These are phyloP conservation scores for Trifolium dubium DNA, from an alignment of 306 rosid species.

Conservation along the genomic window DNA sequence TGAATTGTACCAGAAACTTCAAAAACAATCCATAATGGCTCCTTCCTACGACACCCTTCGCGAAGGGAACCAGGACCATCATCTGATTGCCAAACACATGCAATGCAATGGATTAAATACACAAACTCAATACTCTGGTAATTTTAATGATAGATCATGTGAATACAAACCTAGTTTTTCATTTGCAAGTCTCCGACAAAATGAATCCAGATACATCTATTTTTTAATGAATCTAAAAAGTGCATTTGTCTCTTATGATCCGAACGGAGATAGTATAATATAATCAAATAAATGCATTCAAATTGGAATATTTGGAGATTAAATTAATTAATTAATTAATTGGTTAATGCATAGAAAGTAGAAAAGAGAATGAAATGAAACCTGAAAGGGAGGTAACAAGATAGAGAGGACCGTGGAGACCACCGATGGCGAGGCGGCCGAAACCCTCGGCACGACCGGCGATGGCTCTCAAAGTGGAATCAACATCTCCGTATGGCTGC, in stretches of 20 bases:
- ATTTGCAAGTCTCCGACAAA: neutral
- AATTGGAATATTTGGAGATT: neutral
- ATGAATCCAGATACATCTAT: neutral
- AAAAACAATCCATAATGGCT: constrained; percentile 79
- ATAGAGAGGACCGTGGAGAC: constrained; percentile 61
- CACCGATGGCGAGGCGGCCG: constrained; percentile 64
- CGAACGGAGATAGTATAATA: no score
- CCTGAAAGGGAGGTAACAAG: constrained; percentile 66
- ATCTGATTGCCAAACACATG: constrained; percentile 46
- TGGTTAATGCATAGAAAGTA: neutral
- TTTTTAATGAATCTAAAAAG: no score
- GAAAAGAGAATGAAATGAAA: neutral
- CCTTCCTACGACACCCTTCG: constrained; percentile 66
- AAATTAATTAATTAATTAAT: neutral
- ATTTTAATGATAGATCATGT: neutral
- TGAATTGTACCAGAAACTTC: constrained; percentile 66
- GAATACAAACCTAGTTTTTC: neutral
- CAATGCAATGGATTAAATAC: neutral
- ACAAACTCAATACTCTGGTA: neutral
- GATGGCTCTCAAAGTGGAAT: constrained; percentile 55
- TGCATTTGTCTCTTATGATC: no score
- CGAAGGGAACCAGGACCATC: constrained; percentile 87
- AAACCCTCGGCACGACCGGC: constrained; percentile 71
- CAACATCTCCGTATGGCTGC: constrained; percentile 63
- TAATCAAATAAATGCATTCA: neutral